Conservation (phyloP, 495 filamentous ascomycete species). For the Xylona heveae region DNA sequence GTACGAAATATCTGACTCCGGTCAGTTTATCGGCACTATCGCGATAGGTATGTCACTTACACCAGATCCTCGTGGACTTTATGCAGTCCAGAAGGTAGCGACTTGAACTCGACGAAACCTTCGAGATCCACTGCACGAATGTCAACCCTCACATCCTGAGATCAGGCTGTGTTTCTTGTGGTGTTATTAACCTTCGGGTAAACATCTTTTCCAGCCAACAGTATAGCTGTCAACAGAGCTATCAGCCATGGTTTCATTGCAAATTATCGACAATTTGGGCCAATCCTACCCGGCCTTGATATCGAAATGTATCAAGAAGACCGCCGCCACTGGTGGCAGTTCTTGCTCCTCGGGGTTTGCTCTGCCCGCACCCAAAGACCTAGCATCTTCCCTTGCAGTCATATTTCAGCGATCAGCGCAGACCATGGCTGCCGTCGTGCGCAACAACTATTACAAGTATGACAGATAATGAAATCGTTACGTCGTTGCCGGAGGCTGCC, state of each 20-base stretch:
- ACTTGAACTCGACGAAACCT: slow-evolving; percentile 86
- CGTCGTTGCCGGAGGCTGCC: no score
- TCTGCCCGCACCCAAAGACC: no score
- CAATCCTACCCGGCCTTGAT: slow-evolving; percentile 51
- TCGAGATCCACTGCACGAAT: slow-evolving; percentile 47
- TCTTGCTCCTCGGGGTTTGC: no score
- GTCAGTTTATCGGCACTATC: background rate
- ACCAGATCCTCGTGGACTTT: slow-evolving; percentile 74
- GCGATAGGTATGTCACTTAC: slow-evolving; percentile 16
- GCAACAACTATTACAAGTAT: no score
- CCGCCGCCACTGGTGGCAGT: slow-evolving; percentile 53
- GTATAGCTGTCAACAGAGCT: slow-evolving; percentile 32
- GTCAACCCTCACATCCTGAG: slow-evolving; percentile 9
- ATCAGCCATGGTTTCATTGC: slow-evolving; percentile 1
- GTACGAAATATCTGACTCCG: slow-evolving; percentile 54
- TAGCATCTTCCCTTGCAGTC: no score
- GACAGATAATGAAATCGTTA: no score
- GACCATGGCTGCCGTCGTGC: no score
- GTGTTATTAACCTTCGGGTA: slow-evolving; percentile 28
- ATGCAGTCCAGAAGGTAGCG: slow-evolving; percentile 78
- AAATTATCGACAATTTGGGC: slow-evolving; percentile 7
- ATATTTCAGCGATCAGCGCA: no score
- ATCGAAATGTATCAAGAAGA: slow-evolving; percentile 75
- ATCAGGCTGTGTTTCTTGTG: slow-evolving; percentile 8
- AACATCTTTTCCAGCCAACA: slow-evolving; percentile 63